Evolutionary conservation across 352 stramenopile genomes (phyloP).

Genomic region (Phytophthora boehmeriae): DNA sequence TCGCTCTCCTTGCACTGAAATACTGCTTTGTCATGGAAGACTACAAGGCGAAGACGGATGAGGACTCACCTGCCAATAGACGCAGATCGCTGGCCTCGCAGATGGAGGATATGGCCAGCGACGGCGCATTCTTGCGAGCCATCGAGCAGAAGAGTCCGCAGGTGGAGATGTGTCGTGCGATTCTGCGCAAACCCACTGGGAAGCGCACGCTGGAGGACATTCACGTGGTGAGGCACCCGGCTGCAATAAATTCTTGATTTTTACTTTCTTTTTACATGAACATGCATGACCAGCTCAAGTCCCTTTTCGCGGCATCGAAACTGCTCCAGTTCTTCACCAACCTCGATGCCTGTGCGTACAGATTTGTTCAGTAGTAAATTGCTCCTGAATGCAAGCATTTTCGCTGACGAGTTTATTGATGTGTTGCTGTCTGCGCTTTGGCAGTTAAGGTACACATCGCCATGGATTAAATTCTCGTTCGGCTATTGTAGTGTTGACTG

Average conservation of each 20-base stretch:
- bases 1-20: no score
- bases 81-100: constrained; percentile 56
- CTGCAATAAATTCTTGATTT: neutral
- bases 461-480: neutral
- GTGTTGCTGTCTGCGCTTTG: neutral
- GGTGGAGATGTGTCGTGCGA: constrained; percentile 52
- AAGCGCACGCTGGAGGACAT: constrained; percentile 77
- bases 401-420: constrained; percentile 3
- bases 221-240: constrained; percentile 47
- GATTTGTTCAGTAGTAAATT: constrained; percentile 4
- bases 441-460: constrained; percentile 37
- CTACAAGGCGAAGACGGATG: constrained; percentile 1
- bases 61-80: constrained; percentile 1
- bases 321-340: constrained; percentile 85
- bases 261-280: neutral
- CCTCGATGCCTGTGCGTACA: constrained; percentile 68
- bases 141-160: constrained; percentile 56
- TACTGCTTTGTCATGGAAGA: no score
- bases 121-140: constrained; percentile 45
- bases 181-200: constrained; percentile 58
- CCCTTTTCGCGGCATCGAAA: constrained; percentile 70
- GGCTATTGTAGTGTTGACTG: neutral
- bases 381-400: no score
- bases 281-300: constrained; percentile 59
- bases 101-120: constrained; percentile 44